Conservation (phyloP, 225 moss, liverwort and hornwort species). For the Climacium dendroides region DNA sequence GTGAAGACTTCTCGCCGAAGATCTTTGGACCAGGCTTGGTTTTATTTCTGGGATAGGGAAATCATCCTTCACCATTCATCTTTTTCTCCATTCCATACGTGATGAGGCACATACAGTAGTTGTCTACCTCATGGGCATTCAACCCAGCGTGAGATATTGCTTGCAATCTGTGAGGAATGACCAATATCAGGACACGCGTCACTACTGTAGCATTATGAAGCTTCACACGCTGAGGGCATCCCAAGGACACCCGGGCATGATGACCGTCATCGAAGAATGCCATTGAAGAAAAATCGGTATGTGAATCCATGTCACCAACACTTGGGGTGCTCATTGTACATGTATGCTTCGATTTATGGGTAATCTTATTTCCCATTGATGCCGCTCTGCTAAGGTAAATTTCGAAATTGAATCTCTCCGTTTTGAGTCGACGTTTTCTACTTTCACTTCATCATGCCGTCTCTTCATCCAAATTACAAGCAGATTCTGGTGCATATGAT, state of each 20-base stretch:
- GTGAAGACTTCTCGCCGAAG: not conserved
- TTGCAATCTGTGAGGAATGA: not conserved
- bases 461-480: not conserved
- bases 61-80: not conserved
- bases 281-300: not conserved
- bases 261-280: not conserved
- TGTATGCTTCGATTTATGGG: not conserved
- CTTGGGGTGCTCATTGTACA: not conserved
- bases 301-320: not conserved
- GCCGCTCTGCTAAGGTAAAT: not conserved
- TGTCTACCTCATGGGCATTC: not conserved
- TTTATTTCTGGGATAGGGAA: not conserved
- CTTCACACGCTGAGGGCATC: not conserved
- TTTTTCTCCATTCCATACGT: accelerated
- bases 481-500: too few species aligned
- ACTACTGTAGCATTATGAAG: not conserved
- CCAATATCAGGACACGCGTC: not conserved
- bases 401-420: not conserved
- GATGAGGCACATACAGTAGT: not conserved
- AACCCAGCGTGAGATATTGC: too few species aligned
- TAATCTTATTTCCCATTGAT: not conserved
- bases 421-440: not conserved
- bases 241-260: too few species aligned
- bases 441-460: not conserved
- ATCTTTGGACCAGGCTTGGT: not conserved